phyloP scores from a whole-genome alignment of 75 land plant genomes.

The Azolla pinnata region DNA sequence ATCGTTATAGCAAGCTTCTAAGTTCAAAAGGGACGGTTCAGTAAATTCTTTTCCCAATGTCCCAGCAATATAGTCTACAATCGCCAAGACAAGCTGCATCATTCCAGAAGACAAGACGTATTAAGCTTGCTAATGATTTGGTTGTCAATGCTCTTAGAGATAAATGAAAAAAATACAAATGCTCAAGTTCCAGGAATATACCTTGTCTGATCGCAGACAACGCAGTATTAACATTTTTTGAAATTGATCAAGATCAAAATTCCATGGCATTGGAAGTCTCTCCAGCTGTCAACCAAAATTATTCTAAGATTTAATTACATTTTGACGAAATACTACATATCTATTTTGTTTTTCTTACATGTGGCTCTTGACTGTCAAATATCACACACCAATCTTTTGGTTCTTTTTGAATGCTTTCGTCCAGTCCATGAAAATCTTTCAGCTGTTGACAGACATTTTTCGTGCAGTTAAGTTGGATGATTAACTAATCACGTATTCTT shows the following conservation, averaged over 20 bases:
- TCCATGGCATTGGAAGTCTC: constrained; percentile 26
- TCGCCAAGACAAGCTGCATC: constrained; percentile 19
- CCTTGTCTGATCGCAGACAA: constrained; percentile 31
- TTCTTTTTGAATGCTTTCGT: constrained; percentile 10
- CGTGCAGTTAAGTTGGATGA: too few species aligned
- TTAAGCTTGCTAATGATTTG: too few species aligned
- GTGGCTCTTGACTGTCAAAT: constrained; percentile 33
- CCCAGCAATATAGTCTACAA: constrained; percentile 13
- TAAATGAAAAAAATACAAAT: background rate
- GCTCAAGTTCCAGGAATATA: background rate
- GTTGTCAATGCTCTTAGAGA: background rate
- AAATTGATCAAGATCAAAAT: constrained; percentile 10
- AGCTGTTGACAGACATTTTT: constrained; percentile 10
- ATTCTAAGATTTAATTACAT: background rate
- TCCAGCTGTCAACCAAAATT: constrained; percentile 9
- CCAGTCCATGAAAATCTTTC: constrained; percentile 15
- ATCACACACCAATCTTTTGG: constrained; percentile 16
- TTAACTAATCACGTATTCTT: too few species aligned
- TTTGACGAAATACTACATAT: background rate
- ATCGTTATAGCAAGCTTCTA: constrained; percentile 19
- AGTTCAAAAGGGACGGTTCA: constrained; percentile 21
- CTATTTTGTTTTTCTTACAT: constrained; percentile 9
- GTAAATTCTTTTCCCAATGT: constrained; percentile 15
- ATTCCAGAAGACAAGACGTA: background rate
- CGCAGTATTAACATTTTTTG: constrained; percentile 23